Evolutionary conservation across 306 rosid species (phyloP).

Genomic region (Adenanthera pavonina): DNA sequence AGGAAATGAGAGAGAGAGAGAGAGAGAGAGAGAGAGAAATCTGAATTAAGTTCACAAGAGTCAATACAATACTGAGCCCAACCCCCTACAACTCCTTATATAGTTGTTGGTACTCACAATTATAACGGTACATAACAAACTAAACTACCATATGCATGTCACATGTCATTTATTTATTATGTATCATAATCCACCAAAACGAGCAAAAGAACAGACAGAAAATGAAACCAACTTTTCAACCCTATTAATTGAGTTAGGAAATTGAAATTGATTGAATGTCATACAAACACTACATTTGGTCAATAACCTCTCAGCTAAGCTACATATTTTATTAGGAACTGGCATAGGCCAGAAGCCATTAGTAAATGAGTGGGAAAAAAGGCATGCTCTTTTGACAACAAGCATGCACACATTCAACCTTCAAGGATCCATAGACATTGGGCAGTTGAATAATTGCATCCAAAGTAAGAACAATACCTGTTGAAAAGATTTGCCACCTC

Average conservation of each 20-base stretch:
- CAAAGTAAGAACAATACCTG: conserved; percentile 49
- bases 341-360: neutral
- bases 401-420: neutral
- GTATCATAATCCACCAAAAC: neutral
- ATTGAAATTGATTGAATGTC: conserved; percentile 23
- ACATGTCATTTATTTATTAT: too few species aligned
- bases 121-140: too few species aligned
- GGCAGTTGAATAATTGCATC: conserved; percentile 17
- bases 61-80: too few species aligned
- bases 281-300: conserved; percentile 24
- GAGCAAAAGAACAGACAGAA: conserved; percentile 19
- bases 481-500: conserved; percentile 69
- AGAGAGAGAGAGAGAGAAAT: too few species aligned
- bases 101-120: too few species aligned
- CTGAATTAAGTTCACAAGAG: too few species aligned
- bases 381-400: neutral
- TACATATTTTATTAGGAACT: conserved; percentile 26
- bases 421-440: neutral
- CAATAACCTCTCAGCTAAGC: conserved; percentile 8
- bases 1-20: too few species aligned
- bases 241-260: neutral
- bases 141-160: too few species aligned
- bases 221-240: conserved; percentile 23
- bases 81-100: too few species aligned
- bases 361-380: neutral